Percentiles rank a stretch among this genome's conserved stretches.
phyloP scores from a whole-genome alignment of 139 green algal genomes.

The Nannochloris sp. region DNA sequence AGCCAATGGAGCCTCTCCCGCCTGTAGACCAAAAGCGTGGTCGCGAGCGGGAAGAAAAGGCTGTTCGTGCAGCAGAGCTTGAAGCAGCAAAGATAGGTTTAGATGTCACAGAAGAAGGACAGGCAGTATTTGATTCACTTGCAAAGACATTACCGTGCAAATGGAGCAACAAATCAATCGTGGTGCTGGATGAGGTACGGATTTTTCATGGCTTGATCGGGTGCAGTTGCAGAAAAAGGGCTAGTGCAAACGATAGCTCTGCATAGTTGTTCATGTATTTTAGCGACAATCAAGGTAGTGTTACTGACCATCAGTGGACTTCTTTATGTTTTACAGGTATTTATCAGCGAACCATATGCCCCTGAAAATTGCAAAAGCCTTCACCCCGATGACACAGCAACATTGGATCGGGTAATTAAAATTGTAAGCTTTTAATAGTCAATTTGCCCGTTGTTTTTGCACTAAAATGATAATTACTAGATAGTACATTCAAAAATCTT shows the following conservation, averaged over 20 bases:
- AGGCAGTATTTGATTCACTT: conserved; percentile 74
- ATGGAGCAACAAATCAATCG: conserved; percentile 60
- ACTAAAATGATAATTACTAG: background rate
- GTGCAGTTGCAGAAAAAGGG: background rate
- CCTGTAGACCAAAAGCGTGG: conserved; percentile 51
- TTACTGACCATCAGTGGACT: background rate
- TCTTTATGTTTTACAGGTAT: background rate
- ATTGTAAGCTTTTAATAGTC: conserved; percentile 35
- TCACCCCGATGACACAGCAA: conserved; percentile 9
- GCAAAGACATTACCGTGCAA: conserved; percentile 73
- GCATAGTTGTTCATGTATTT: background rate
- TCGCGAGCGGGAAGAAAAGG: conserved; percentile 56
- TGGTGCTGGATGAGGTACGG: conserved; percentile 69
- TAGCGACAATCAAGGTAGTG: background rate
- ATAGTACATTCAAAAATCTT: background rate
- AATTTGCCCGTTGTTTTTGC: background rate
- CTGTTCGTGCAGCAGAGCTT: conserved; percentile 48
- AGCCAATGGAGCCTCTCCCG: conserved; percentile 28
- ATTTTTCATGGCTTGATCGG: background rate
- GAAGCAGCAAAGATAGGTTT: conserved; percentile 65
- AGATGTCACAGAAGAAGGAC: conserved; percentile 55
- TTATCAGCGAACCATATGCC: conserved; percentile 11
- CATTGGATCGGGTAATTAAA: conserved; percentile 53
- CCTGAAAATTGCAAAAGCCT: background rate
- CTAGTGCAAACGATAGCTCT: background rate